Conservation (phyloP, 768 basidiomycete species). For the Hemileccinum impolitum region DNA sequence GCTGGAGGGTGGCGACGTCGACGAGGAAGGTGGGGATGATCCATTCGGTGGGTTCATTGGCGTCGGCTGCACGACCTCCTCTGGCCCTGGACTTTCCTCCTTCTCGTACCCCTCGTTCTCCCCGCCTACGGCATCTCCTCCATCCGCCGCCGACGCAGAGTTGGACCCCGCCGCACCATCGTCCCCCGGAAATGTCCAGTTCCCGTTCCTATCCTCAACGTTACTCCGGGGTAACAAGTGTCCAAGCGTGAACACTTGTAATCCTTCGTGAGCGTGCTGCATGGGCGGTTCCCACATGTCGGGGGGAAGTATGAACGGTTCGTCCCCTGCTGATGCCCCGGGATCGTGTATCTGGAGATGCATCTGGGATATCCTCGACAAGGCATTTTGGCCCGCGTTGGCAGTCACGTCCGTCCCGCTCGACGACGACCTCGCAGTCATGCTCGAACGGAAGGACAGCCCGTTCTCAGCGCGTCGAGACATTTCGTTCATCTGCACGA, state of each 20-base stretch:
- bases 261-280: conserved; percentile 50
- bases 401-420: conserved; percentile 14
- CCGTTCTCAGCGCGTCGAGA: conserved; percentile 56
- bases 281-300: conserved; percentile 26
- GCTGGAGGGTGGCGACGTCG: too few species aligned
- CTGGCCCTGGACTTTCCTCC: too few species aligned
- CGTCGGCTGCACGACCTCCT: too few species aligned
- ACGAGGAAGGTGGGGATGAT: too few species aligned
- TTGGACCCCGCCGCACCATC: conserved; percentile 10
- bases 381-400: conserved; percentile 38
- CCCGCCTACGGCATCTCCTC: conserved; percentile 20
- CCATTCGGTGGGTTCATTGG: too few species aligned
- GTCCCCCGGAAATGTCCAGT: conserved; percentile 55
- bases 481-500: conserved; percentile 78
- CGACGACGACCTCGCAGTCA: conserved; percentile 16
- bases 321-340: conserved; percentile 24
- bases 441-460: conserved; percentile 25
- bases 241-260: conserved; percentile 80
- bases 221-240: conserved; percentile 63
- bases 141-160: conserved; percentile 9
- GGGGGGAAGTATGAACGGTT: conserved; percentile 28
- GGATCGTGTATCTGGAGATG: conserved; percentile 43
- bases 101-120: too few species aligned
- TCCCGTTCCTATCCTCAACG: conserved; percentile 50
- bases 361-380: conserved; percentile 46